Conservation (phyloP, 108 stramenopile genomes). For the Licmophora abbreviata region DNA sequence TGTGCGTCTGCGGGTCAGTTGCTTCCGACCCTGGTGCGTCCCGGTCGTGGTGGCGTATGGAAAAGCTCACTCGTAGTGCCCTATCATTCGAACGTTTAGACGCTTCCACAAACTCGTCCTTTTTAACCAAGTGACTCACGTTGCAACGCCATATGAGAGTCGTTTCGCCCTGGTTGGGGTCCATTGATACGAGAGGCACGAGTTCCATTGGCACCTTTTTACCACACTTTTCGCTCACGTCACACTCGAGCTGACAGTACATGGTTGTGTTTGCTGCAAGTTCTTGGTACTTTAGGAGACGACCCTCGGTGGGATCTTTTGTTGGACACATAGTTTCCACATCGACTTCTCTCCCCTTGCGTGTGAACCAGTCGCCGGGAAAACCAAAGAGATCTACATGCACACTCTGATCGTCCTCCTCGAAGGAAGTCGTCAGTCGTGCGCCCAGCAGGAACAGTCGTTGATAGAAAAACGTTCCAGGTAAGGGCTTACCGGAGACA, state of each 20-base stretch:
- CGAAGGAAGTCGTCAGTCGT: conserved; percentile 13
- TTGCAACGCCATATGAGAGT: conserved; percentile 8
- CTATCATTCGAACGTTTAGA: no score
- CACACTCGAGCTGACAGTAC: conserved; percentile 9
- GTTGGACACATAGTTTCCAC: background rate
- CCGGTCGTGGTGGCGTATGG: no score
- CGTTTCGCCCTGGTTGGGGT: conserved; percentile 1
- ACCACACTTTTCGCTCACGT: background rate
- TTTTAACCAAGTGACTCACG: background rate
- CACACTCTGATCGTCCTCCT: conserved; percentile 1
- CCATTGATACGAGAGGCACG: conserved; percentile 4
- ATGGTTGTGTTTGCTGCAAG: background rate
- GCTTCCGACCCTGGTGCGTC: background rate
- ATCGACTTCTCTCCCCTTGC: background rate
- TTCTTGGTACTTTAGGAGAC: background rate
- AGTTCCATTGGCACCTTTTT: conserved; percentile 2
- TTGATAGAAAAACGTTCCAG: conserved; percentile 12
- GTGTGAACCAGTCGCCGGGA: conserved; percentile 10
- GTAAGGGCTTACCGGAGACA: conserved; percentile 1
- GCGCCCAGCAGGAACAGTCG: conserved; percentile 9
- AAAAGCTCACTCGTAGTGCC: no score
- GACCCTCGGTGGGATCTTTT: conserved; percentile 7
- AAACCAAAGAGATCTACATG: conserved; percentile 14
- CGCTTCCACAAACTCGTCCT: background rate
- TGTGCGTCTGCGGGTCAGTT: background rate